These are phyloP conservation scores for Vicia faba DNA, from an alignment of 306 rosid genomes.

Conservation along the genomic window DNA sequence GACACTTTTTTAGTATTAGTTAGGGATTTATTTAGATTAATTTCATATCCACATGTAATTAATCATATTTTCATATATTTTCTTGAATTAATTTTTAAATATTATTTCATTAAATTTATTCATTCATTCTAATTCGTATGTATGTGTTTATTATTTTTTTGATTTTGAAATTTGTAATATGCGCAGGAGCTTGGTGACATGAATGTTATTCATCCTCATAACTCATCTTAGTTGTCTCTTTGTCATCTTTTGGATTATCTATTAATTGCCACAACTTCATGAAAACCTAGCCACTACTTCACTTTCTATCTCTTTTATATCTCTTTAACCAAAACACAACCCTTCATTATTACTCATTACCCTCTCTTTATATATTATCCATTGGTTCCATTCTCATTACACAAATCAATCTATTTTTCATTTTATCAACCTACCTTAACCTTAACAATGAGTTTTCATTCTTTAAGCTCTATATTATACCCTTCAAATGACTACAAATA, in stretches of 20 bases:
- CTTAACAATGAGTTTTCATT: not conserved
- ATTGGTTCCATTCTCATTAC: not conserved
- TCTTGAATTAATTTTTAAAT: not conserved
- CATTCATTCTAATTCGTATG: not conserved
- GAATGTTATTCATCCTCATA: slow-evolving; percentile 30
- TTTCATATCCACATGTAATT: too few relatives aligned
- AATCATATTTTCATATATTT: too few relatives aligned
- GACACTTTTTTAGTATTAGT: too few relatives aligned
- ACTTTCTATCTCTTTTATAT: not conserved
- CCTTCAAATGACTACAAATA: slow-evolving; percentile 38
- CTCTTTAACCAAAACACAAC: not conserved
- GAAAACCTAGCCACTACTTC: slow-evolving; percentile 16
- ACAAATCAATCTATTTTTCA: not conserved
- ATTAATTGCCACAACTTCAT: slow-evolving; percentile 35
- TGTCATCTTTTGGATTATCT: slow-evolving; percentile 26
- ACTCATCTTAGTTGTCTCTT: slow-evolving; percentile 46
- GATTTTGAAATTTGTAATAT: slow-evolving; percentile 34
- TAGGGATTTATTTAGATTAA: too few relatives aligned
- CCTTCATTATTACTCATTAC: not conserved
- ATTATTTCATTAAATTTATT: not conserved
- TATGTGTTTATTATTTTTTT: not conserved
- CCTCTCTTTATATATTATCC: not conserved
- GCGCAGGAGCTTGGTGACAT: slow-evolving; percentile 27
- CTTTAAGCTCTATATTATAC: not conserved
- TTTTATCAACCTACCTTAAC: too few relatives aligned